A percentile compares a stretch with the other conserved stretches of the same genome.
phyloP scores from a whole-genome alignment of 768 basidiomycete species.

The Collybia nuda region DNA sequence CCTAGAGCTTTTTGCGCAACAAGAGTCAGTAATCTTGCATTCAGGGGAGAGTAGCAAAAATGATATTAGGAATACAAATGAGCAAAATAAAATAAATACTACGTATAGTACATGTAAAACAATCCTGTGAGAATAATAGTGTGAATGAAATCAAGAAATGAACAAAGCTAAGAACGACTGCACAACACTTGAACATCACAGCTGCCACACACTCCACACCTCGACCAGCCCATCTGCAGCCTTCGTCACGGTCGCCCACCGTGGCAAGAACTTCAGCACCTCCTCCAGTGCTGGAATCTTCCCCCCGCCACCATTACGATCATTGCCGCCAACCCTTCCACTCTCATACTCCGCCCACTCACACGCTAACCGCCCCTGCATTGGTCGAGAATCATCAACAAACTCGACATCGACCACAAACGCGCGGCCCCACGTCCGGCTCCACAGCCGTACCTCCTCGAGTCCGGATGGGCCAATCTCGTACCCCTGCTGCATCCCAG shows the following conservation, averaged over 20 bases:
- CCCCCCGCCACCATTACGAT: background rate
- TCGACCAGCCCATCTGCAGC: constrained; percentile 42
- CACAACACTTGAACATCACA: no score
- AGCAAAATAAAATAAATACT: no score
- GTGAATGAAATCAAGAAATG: no score
- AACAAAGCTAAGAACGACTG: no score
- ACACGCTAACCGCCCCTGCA: constrained; percentile 1
- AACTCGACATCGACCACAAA: constrained; percentile 25
- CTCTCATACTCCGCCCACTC: constrained; percentile 59
- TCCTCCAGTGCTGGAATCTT: constrained; percentile 56
- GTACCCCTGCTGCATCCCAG: background rate
- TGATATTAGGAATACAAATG: constrained; percentile 5
- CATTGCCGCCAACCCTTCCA: constrained; percentile 39
- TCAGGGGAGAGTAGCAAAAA: no score
- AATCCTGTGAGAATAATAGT: no score
- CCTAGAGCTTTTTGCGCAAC: no score
- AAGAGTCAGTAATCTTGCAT: no score
- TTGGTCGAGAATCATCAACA: background rate
- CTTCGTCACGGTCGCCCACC: constrained; percentile 50
- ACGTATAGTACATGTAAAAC: no score
- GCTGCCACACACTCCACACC: constrained; percentile 32
- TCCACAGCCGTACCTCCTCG: constrained; percentile 44
- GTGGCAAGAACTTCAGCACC: constrained; percentile 44
- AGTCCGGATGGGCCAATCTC: constrained; percentile 24
- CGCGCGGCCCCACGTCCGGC: constrained; percentile 47